Evolutionary conservation across 805 yeast genomes (phyloP), one percentile per base, ranked within the genome.

Genomic region (Cyberlindnera misumaiensis): DNA sequence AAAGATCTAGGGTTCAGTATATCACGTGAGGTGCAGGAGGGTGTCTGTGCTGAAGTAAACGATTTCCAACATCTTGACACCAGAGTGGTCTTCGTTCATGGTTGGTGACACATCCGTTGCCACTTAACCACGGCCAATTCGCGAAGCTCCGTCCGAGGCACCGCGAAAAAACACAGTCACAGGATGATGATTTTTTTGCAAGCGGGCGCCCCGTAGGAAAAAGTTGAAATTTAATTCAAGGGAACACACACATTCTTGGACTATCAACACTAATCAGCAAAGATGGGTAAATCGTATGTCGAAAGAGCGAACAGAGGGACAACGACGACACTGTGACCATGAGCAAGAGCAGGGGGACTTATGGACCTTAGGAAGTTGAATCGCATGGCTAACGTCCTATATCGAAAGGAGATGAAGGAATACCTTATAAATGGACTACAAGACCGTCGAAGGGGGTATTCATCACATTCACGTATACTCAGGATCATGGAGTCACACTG

Each of bases 261-360:
- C 15, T 34, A 40, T 37, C 46, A 42, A 47, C 46, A 38, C 30
- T 28, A 26, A 46, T 39, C 42, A 48, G 29, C 43, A 41, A 53
- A 52, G 52, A 53, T 53, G 57, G 57, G 57, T 53, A 53, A 53
- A 53, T 45, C 51, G 57, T 53, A 48, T 38, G 57, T 53, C 36
- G 30, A 20, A 8, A 17, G 6, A 7, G 11, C 13, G 34, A 32
- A 13, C 26, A 11, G 15, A 11, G 28, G 16, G 31, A 12, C 18
- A 25, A 18, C 13, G 14, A n/a, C 15, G 7, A n/a, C 13, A 6
- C 15, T 11, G 34, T 9, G 18, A 4, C 16, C 6, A 27, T 27
- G 28, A 27, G 28, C 5, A 13, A 27, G 28, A 27, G 28, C 28
- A 12, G n/a, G n/a, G 11, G 14, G n/a, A 13, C 7, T n/a, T n/a